phyloP scores from a whole-genome alignment of 179 eudicot genomes.

The Silene noctiflora region DNA sequence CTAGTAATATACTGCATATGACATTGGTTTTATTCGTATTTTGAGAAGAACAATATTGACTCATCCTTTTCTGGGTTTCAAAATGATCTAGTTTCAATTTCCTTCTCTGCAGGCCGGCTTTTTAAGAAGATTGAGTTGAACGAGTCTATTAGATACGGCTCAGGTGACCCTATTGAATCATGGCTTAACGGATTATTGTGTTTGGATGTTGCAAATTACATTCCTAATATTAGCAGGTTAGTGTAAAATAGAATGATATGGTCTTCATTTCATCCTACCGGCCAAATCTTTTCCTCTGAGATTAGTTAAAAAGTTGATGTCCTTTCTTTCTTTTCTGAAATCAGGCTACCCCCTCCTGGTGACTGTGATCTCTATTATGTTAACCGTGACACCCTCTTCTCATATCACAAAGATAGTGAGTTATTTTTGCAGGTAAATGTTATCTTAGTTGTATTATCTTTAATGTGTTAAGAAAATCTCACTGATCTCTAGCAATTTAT shows the following conservation, averaged over 20 bases:
- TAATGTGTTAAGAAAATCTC: not conserved
- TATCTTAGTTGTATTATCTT: not conserved
- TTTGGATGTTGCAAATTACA: conserved; percentile 70
- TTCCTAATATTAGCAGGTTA: conserved; percentile 82
- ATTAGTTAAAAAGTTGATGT: not conserved
- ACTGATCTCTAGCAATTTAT: conserved; percentile 4
- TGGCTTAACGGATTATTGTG: conserved; percentile 87
- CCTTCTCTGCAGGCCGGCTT: conserved; percentile 50
- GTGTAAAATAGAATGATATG: conserved; percentile 4
- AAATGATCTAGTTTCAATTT: not conserved
- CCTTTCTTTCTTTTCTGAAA: conserved; percentile 18
- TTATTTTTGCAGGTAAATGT: conserved; percentile 69
- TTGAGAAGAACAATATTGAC: not conserved
- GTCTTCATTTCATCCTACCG: not conserved
- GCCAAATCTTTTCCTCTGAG: not conserved
- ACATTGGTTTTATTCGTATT: not conserved
- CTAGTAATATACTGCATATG: not conserved
- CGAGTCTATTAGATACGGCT: conserved; percentile 89
- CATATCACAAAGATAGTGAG: conserved; percentile 89
- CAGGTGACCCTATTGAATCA: conserved; percentile 79
- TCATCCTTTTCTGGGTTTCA: not conserved
- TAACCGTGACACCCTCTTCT: conserved; percentile 93
- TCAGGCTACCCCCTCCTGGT: conserved; percentile 62
- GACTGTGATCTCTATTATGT: conserved; percentile 90
- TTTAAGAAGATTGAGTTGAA: conserved; percentile 77